Evolutionary conservation across 768 basidiomycete species (phyloP).

Genomic region (Lactarius hatsudake): DNA sequence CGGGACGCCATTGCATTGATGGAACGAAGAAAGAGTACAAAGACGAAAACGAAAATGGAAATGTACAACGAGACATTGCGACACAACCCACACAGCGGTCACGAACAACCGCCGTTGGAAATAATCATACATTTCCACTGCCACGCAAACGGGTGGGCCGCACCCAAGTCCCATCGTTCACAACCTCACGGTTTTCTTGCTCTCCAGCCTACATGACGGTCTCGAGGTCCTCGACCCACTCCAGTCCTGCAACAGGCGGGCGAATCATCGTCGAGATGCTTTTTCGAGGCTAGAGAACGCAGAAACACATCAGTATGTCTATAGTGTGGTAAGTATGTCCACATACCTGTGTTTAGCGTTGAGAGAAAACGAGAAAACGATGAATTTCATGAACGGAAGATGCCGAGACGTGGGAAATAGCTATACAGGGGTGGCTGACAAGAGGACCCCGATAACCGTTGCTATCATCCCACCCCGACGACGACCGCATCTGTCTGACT

Average conservation of each 20-base stretch:
- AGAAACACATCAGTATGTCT: conserved; percentile 27
- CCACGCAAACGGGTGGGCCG: conserved; percentile 49
- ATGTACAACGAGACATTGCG: conserved; percentile 95
- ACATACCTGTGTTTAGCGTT: conserved; percentile 72
- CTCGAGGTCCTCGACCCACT: conserved; percentile 82
- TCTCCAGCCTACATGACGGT: conserved; percentile 87
- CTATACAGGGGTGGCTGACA: conserved; percentile 34
- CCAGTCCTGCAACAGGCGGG: conserved; percentile 65
- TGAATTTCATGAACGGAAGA: not conserved
- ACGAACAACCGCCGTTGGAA: conserved; percentile 57
- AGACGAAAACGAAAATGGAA: conserved; percentile 23
- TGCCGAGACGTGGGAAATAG: conserved; percentile 30
- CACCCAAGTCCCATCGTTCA: conserved; percentile 86
- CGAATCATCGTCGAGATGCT: conserved; percentile 88
- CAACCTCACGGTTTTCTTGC: conserved; percentile 35
- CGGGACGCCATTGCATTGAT: conserved; percentile 53
- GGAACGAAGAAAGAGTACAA: conserved; percentile 19
- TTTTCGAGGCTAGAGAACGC: conserved; percentile 55
- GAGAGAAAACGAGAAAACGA: not conserved
- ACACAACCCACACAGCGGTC: conserved; percentile 61
- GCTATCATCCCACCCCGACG: conserved; percentile 1
- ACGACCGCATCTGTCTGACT: conserved; percentile 25
- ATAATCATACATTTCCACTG: conserved; percentile 34
- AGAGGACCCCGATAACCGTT: conserved; percentile 29
- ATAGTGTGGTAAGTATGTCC: not conserved